Evolutionary conservation across 2,329 filamentous ascomycete species (phyloP).

Genomic region (Beauveria medogensis): DNA sequence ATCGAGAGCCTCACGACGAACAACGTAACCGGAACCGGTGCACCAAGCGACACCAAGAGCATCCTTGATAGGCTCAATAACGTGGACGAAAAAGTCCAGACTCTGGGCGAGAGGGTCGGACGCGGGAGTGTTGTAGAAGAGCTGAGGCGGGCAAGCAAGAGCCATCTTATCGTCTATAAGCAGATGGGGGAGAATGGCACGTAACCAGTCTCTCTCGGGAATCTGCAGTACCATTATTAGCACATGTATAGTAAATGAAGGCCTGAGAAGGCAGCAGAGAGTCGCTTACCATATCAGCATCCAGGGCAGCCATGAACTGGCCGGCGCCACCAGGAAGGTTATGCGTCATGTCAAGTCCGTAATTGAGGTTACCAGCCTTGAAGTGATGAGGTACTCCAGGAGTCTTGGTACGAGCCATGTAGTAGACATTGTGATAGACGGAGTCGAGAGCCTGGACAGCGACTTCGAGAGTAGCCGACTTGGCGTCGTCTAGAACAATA

Average conservation of each 20-base stretch:
- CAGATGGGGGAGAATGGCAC: conserved; percentile 50
- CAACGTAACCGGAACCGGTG: conserved; percentile 55
- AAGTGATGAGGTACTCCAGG: conserved; percentile 46
- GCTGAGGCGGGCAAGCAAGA: conserved; percentile 52
- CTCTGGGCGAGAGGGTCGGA: conserved; percentile 51
- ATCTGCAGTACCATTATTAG: conserved; percentile 33
- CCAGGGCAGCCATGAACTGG: conserved; percentile 53
- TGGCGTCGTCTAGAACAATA: conserved; percentile 47
- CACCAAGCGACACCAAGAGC: conserved; percentile 52
- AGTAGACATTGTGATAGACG: conserved; percentile 41
- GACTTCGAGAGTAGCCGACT: conserved; percentile 33
- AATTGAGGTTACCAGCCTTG: conserved; percentile 59
- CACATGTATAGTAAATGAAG: not conserved
- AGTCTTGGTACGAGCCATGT: conserved; percentile 42
- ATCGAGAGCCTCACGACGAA: conserved; percentile 50
- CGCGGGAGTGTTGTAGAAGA: conserved; percentile 54
- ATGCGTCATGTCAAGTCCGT: conserved; percentile 43
- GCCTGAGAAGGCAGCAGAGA: not conserved
- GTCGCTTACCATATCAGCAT: conserved; percentile 52
- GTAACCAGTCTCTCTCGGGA: conserved; percentile 51
- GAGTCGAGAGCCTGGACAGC: conserved; percentile 29
- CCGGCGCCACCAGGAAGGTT: conserved; percentile 46
- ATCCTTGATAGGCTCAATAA: conserved; percentile 42
- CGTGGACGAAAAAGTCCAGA: conserved; percentile 50
- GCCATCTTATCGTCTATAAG: conserved; percentile 49